These are phyloP conservation scores for Cryptococcus amylolentus DNA, from an alignment of 1,284 basidiomycete genomes.

Conservation along the genomic window DNA sequence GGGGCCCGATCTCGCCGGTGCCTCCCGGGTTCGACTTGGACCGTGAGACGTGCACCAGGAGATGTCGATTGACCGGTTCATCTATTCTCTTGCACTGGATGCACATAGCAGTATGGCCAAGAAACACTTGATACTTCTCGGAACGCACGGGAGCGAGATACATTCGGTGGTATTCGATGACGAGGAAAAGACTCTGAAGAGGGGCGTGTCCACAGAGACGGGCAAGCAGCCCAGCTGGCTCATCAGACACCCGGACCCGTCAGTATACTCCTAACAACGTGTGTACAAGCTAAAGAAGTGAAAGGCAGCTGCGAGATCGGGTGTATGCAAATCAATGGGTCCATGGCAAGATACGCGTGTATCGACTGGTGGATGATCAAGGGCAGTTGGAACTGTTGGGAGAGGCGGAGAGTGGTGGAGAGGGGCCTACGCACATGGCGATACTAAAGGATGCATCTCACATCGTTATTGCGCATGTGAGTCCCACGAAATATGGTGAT, in stretches of 20 bases:
- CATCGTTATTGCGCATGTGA: conserved; percentile 24
- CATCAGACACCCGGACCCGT: conserved; percentile 20
- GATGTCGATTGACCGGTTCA: too few species aligned
- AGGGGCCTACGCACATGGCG: conserved; percentile 26
- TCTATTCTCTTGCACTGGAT: too few species aligned
- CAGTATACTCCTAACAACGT: conserved; percentile 1
- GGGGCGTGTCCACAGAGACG: conserved; percentile 7
- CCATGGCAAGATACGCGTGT: conserved; percentile 24
- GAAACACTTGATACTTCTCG: conserved; percentile 20
- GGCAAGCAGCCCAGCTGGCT: conserved; percentile 27
- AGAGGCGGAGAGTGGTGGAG: conserved; percentile 18
- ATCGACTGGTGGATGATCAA: conserved; percentile 6
- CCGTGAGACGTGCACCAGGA: too few species aligned
- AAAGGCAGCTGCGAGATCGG: conserved; percentile 15
- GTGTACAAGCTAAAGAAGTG: background rate
- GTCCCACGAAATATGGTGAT: conserved; percentile 3
- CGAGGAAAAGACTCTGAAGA: conserved; percentile 5
- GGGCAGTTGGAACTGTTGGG: conserved; percentile 21
- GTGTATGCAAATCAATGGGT: conserved; percentile 25
- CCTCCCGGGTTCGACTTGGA: too few species aligned
- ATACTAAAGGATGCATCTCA: conserved; percentile 14
- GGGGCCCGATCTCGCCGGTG: too few species aligned
- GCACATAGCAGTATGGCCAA: background rate
- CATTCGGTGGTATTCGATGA: conserved; percentile 22
- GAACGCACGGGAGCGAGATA: conserved; percentile 22